These are phyloP conservation scores for Apiotrichum laibachii DNA, from an alignment of 1,284 basidiomycete species.

Conservation along the genomic window DNA sequence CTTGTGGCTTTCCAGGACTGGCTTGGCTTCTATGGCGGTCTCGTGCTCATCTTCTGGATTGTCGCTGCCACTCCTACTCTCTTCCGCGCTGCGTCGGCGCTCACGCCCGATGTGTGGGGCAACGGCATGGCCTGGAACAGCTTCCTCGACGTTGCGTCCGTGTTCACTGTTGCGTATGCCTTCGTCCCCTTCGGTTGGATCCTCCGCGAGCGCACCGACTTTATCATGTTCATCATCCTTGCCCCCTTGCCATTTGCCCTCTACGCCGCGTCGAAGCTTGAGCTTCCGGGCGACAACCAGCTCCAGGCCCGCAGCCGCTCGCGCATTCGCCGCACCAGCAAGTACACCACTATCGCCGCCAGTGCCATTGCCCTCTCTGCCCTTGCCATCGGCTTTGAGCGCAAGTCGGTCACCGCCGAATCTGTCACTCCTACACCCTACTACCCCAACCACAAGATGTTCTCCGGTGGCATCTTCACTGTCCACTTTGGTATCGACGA, in stretches of 20 bases:
- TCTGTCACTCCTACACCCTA: slow-evolving; percentile 56
- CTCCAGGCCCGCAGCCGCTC: slow-evolving; percentile 21
- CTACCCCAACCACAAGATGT: slow-evolving; percentile 62
- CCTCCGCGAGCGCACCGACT: slow-evolving; percentile 75
- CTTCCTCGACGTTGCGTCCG: slow-evolving; percentile 66
- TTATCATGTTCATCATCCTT: slow-evolving; percentile 50
- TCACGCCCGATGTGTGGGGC: slow-evolving; percentile 55
- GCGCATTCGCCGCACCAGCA: slow-evolving; percentile 20
- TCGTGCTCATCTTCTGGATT: slow-evolving; percentile 66
- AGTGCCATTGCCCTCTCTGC: slow-evolving; percentile 20
- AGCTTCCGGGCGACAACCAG: slow-evolving; percentile 18
- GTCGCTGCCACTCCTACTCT: slow-evolving; percentile 64
- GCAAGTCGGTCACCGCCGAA: background rate
- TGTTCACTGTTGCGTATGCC: slow-evolving; percentile 88
- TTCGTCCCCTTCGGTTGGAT: slow-evolving; percentile 82
- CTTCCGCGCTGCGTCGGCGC: slow-evolving; percentile 52
- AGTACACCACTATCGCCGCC: slow-evolving; percentile 45
- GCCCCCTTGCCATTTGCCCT: slow-evolving; percentile 17
- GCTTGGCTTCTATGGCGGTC: slow-evolving; percentile 69
- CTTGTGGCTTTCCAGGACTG: slow-evolving; percentile 68
- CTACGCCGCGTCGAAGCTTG: slow-evolving; percentile 5
- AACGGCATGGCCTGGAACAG: slow-evolving; percentile 64
- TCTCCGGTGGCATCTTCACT: slow-evolving; percentile 91
- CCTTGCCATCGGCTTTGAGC: slow-evolving; percentile 4
- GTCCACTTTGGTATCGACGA: slow-evolving; percentile 85